These are phyloP conservation scores for Luvunga scandens DNA, from an alignment of 345 rosid species.

Conservation along the genomic window DNA sequence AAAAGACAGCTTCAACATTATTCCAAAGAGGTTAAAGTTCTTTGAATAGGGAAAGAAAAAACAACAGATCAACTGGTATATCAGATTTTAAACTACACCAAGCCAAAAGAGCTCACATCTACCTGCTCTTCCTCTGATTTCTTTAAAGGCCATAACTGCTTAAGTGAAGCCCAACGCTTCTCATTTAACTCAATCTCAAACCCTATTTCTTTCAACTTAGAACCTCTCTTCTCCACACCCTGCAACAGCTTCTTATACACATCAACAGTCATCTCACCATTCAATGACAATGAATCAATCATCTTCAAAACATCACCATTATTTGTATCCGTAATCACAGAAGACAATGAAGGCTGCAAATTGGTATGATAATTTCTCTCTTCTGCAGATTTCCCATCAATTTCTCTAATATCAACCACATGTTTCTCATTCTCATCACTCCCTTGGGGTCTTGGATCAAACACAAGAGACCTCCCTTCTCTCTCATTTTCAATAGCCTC, in stretches of 20 bases:
- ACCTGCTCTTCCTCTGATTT: constrained; percentile 40
- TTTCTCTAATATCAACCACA: constrained; percentile 18
- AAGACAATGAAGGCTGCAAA: constrained; percentile 33
- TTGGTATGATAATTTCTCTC: constrained; percentile 22
- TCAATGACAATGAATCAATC: constrained; percentile 42
- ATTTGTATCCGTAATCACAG: constrained; percentile 37
- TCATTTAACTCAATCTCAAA: constrained; percentile 59
- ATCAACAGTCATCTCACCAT: constrained; percentile 34
- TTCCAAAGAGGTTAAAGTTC: background rate
- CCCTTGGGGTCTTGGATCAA: constrained; percentile 12
- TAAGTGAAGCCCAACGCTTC: constrained; percentile 35
- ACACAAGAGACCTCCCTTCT: constrained; percentile 24
- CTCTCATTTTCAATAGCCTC: constrained; percentile 37
- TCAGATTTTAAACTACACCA: background rate
- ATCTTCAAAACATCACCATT: constrained; percentile 37
- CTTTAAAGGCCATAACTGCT: constrained; percentile 41
- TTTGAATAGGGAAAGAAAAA: background rate
- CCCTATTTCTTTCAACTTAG: constrained; percentile 45
- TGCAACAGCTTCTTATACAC: constrained; percentile 66
- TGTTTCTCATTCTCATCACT: background rate
- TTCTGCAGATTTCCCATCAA: constrained; percentile 31
- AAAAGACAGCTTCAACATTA: background rate
- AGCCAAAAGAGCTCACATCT: constrained; percentile 29
- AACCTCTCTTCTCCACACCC: constrained; percentile 43
- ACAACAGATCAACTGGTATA: background rate